Evolutionary conservation across 1,284 basidiomycete genomes (phyloP).

Genomic region (Marasmius tenuissimus): DNA sequence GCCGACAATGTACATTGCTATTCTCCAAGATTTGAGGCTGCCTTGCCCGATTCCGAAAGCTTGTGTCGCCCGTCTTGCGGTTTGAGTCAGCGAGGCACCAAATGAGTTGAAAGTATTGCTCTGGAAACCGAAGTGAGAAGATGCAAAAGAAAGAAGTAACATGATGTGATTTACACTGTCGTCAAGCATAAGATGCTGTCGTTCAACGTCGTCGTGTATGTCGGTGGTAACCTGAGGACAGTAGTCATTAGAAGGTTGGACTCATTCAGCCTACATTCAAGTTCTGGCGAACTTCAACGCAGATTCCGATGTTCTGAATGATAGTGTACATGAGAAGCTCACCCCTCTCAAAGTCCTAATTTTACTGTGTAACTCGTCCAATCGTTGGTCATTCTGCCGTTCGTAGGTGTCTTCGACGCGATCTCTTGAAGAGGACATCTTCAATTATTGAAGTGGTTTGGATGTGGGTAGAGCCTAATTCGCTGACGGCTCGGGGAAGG

Average conservation of each 20-base stretch:
- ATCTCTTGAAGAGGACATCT: slow-evolving; percentile 33
- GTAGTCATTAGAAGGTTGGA: background rate
- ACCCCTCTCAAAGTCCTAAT: slow-evolving; percentile 76
- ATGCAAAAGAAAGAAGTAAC: background rate
- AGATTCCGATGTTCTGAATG: background rate
- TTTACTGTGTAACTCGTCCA: slow-evolving; percentile 82
- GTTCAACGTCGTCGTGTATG: slow-evolving; percentile 77
- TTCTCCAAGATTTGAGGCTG: slow-evolving; percentile 64
- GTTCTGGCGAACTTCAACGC: background rate
- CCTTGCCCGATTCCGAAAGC: slow-evolving; percentile 69
- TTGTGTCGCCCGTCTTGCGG: slow-evolving; percentile 63
- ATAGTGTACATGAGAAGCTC: slow-evolving; percentile 22
- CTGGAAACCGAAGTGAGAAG: slow-evolving; percentile 31
- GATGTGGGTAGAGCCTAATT: no score
- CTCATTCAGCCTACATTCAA: background rate
- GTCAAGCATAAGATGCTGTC: slow-evolving; percentile 77
- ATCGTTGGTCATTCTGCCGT: slow-evolving; percentile 74
- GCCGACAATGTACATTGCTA: slow-evolving; percentile 58
- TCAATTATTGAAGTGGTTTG: no score
- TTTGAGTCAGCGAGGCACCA: slow-evolving; percentile 57
- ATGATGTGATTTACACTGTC: slow-evolving; percentile 55
- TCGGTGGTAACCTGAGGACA: slow-evolving; percentile 68
- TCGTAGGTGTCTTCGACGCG: slow-evolving; percentile 71
- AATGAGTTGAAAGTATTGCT: slow-evolving; percentile 68
- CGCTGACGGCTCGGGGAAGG: no score